phyloP scores from a whole-genome alignment of 2,329 filamentous ascomycete species.

The Diplodia scrobiculata region DNA sequence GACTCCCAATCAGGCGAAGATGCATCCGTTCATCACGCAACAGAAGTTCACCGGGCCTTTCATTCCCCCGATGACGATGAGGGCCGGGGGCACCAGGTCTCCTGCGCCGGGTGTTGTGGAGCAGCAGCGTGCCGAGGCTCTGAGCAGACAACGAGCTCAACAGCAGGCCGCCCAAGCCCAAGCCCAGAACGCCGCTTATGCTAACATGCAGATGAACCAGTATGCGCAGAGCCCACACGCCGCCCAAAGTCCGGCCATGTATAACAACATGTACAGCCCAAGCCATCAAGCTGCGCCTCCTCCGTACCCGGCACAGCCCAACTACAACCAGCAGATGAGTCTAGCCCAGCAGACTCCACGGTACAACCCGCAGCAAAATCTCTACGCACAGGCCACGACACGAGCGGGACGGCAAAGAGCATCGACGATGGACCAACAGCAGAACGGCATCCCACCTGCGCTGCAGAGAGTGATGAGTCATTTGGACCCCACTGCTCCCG shows the following conservation, averaged over 20 bases:
- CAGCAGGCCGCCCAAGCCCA: constrained; percentile 54
- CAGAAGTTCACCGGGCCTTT: constrained; percentile 96
- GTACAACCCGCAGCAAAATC: constrained; percentile 66
- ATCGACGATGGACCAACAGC: constrained; percentile 94
- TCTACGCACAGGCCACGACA: constrained; percentile 73
- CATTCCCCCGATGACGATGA: constrained; percentile 94
- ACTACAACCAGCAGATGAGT: constrained; percentile 61
- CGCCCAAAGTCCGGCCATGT: constrained; percentile 63
- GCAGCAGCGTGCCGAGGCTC: constrained; percentile 89
- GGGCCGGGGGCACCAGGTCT: constrained; percentile 81
- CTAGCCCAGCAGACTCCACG: constrained; percentile 45
- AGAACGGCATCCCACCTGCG: constrained; percentile 85
- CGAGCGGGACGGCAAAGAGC: constrained; percentile 82
- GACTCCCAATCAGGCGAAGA: constrained; percentile 95
- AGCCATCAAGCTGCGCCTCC: constrained; percentile 72
- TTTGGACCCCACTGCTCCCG: constrained; percentile 90
- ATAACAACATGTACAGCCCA: constrained; percentile 74
- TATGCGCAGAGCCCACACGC: constrained; percentile 54
- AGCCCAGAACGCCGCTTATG: constrained; percentile 70
- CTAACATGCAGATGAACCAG: constrained; percentile 60
- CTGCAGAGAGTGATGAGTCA: constrained; percentile 96
- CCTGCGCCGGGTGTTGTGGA: constrained; percentile 92
- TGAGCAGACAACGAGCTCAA: constrained; percentile 84
- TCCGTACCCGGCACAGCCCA: constrained; percentile 73
- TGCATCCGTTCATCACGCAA: constrained; percentile 98